Base-by-base conservation (phyloP, 2,329 filamentous ascomycete genomes). In the Cephalotrichum gorgonifer region DNA sequence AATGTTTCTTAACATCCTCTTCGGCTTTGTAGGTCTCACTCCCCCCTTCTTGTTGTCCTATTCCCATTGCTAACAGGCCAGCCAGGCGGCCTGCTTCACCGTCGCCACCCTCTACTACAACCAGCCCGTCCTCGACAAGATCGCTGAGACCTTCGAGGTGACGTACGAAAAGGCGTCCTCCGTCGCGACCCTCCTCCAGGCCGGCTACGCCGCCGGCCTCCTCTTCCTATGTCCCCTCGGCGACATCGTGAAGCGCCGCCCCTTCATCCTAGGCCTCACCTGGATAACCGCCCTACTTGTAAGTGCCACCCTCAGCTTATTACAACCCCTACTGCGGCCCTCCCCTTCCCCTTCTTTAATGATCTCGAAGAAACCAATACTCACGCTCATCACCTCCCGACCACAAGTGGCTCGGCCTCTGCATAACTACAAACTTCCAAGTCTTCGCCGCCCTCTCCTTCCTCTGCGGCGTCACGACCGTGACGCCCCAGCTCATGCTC, bases 71-170 rank as follows among this genome's bases (percentile, higher is more conserved):
- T n/a, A n/a, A n/a, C n/a, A n/a, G n/a, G n/a, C n/a, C n/a, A n/a
- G 7, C 28, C 22, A 78, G 75, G 65, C 75, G 3, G 67, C 69
- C 0, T 75, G 81, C 4, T 81, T 88, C 55, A 87, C 84, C 1
- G 86, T 90, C 6, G 86, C 86, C 17, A 90, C 90, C 56, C 69
- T 91, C 3, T 91, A 91, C 66, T 89, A 91, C 64, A 86, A 78
- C 51, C 86, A 90, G 57, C 85, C 87, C 0, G 86, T 91, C 43
- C 68, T 91, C 23, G 88, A 89, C 58, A 78, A 85, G 46, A 73
- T 93, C 38, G 86, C 87, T 0, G 62, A 71, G 9, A 82, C 85
- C 15, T 91, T 93, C 58, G 58, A 74, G 48, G 82, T 91, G 44
- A 74, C 73, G 8, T 84, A 88, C 57, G 85, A 88, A 57, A 71